Conservation (phyloP, 768 basidiomycete genomes). For the Leccinum disarticulatum region DNA sequence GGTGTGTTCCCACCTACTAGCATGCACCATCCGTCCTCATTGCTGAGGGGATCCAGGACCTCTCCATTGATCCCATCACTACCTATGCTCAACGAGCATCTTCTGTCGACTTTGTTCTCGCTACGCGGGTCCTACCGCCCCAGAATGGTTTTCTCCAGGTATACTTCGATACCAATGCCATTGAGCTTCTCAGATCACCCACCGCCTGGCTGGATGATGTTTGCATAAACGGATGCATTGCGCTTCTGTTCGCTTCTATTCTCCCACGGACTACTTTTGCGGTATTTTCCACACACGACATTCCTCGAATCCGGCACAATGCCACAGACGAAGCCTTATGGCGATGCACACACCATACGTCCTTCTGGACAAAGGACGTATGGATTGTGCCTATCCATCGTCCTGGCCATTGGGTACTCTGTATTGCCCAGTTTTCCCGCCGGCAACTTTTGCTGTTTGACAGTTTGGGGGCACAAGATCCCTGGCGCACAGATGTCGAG, state of each 20-base stretch:
- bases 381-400: slow-evolving; percentile 42
- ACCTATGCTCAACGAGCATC: no score
- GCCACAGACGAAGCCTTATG: background rate
- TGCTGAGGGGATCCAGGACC: no score
- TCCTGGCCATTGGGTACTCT: slow-evolving; percentile 36
- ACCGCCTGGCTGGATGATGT: background rate
- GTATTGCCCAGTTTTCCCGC: slow-evolving; percentile 4
- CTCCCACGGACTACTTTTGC: background rate
- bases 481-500: background rate
- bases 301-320: background rate
- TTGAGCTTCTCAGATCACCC: background rate
- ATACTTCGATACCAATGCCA: background rate
- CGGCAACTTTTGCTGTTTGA: slow-evolving; percentile 8
- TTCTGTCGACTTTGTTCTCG: no score
- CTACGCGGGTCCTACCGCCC: background rate
- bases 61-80: no score
- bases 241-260: background rate
- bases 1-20: no score
- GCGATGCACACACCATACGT: background rate
- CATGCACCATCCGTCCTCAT: no score
- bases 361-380: slow-evolving; percentile 31
- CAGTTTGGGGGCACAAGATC: slow-evolving; percentile 1
- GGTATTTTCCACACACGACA: background rate
- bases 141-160: background rate
- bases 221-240: background rate